Evolutionary conservation across 306 rosid species (phyloP), one percentile per base, ranked within the genome.

Genomic region (Vigna angularis): DNA sequence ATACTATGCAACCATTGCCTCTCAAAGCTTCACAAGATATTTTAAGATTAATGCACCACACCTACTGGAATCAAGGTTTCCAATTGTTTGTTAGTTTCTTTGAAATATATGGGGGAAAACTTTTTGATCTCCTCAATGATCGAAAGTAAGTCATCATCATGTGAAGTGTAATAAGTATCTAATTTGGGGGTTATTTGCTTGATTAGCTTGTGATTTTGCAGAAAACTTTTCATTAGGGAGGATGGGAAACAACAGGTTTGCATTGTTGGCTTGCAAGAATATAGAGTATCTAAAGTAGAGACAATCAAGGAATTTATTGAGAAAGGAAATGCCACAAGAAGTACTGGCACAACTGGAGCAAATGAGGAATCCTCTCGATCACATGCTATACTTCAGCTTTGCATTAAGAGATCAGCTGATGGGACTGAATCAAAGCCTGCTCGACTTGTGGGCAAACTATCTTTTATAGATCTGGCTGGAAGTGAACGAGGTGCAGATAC

Each of bases 161-260:
- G 22, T 66, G 36, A 15, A 45, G 72, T 47, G 72, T 50, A 79
- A 78, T 48, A 78, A 3, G n/a, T 76, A 44, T 76, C 17, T 6
- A 34, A 34, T 49, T 38, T 82, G 52, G 40, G 44, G 58, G 57
- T 69, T 47, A 18, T 76, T 79, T 70, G 72, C 74, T 72, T 85
- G 69, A 84, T 67, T 82, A 75, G 6, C 66, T 68, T 77, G 50
- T 73, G 71, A 18, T 70, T 88, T 83, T 81, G 71, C 89, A 92
- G 95, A 78, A 92, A 92, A 70, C 95, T 92, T 75, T 90, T 80
- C 89, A 90, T 90, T 88, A 88, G 97, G 87, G 97, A 92, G 89
- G 93, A 90, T 84, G 97, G 97, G 66, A 92, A 86, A 85, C 97
- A 92, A 62, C 97, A 90, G 83, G 97, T 92, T 70, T 92, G 97